Conservation (phyloP, 1,284 basidiomycete species). For the Paramarasmius palmivorus region DNA sequence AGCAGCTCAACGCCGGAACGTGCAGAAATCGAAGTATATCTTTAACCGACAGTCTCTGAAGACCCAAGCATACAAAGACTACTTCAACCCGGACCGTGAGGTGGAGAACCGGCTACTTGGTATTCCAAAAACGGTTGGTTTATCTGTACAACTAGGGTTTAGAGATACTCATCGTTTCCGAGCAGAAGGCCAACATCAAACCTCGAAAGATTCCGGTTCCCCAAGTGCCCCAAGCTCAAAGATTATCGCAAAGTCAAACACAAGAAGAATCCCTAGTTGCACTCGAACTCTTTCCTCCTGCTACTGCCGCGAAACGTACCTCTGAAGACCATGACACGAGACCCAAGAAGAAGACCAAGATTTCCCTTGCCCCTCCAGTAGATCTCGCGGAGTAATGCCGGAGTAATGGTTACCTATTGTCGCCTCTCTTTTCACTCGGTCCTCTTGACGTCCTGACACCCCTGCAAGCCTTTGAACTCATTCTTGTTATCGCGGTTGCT, state of each 20-base stretch:
- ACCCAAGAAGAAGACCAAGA: slow-evolving; percentile 51
- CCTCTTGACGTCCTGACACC: not conserved
- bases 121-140: slow-evolving; percentile 54
- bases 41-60: slow-evolving; percentile 52
- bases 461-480: not conserved
- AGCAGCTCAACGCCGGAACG: slow-evolving; percentile 48
- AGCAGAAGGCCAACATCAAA: slow-evolving; percentile 14
- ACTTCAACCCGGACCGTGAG: slow-evolving; percentile 62
- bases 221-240: slow-evolving; percentile 17
- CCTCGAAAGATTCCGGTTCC: slow-evolving; percentile 8
- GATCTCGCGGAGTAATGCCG: slow-evolving; percentile 54
- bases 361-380: slow-evolving; percentile 53
- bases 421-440: not conserved
- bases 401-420: not conserved
- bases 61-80: slow-evolving; percentile 54
- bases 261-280: slow-evolving; percentile 46
- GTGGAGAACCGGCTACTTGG: slow-evolving; percentile 62
- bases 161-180: slow-evolving; percentile 1
- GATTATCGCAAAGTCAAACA: slow-evolving; percentile 42
- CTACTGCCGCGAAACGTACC: slow-evolving; percentile 29
- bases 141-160: not conserved
- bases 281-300: slow-evolving; percentile 16
- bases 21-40: slow-evolving; percentile 56
- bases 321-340: slow-evolving; percentile 19
- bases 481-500: not conserved